Percentiles rank a stretch among this genome's conserved stretches.
Evolutionary conservation across 805 yeast species (phyloP).

Genomic region (Jamesozyma lodderae): DNA sequence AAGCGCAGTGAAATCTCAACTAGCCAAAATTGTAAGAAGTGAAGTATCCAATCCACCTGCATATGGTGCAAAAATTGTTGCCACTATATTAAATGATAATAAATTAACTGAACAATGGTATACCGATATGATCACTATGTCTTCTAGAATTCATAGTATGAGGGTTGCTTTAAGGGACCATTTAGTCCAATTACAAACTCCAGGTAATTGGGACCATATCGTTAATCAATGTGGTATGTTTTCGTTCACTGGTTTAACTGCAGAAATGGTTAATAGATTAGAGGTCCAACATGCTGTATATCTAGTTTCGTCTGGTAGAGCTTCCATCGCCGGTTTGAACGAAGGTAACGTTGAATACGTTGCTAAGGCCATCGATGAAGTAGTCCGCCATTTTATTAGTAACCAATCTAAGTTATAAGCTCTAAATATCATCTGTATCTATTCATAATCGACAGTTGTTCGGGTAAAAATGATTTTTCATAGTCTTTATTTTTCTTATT

Average conservation of each 20-base stretch:
- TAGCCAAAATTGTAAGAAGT: slow-evolving; percentile 65
- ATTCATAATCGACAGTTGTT: background rate
- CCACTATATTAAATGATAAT: slow-evolving; percentile 60
- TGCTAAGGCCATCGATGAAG: slow-evolving; percentile 75
- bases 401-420: slow-evolving; percentile 26
- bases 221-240: slow-evolving; percentile 92
- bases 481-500: too few species aligned
- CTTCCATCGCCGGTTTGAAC: slow-evolving; percentile 89
- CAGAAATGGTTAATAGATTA: slow-evolving; percentile 67
- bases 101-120: slow-evolving; percentile 72
- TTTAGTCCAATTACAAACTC: slow-evolving; percentile 58
- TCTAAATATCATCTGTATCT: background rate
- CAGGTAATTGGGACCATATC: slow-evolving; percentile 91
- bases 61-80: slow-evolving; percentile 87
- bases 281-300: slow-evolving; percentile 76
- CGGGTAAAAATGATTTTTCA: slow-evolving; percentile 1
- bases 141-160: slow-evolving; percentile 73
- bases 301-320: slow-evolving; percentile 75
- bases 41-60: slow-evolving; percentile 93
- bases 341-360: slow-evolving; percentile 67
- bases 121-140: slow-evolving; percentile 76
- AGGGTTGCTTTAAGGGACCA: slow-evolving; percentile 56
- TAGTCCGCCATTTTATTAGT: slow-evolving; percentile 41
- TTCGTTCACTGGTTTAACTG: slow-evolving; percentile 79
- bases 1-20: slow-evolving; percentile 61